Base-by-base conservation (phyloP, 331 rosid genomes). In the Pyrus hybrid region DNA sequence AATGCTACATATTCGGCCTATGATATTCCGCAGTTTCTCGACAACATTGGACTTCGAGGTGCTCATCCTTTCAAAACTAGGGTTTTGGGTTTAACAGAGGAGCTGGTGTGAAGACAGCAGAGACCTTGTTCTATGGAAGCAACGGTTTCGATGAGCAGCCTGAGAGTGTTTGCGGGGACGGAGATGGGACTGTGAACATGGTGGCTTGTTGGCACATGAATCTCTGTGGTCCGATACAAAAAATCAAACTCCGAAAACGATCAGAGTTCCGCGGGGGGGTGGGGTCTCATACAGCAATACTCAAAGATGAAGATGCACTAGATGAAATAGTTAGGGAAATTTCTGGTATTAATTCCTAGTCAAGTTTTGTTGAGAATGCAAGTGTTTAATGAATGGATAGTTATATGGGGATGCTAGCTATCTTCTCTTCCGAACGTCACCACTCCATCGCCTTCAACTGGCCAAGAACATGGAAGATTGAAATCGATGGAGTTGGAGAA, bases 101-200 rank as follows among this genome's bases (percentile, higher is more conserved):
- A 80, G 21, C 56, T 83, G 0, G 89, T 0, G 89, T 94, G 71
- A 80, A 22, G 68, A 91, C 97, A 21, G 78, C 85, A 10, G 92
- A 90, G 85, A 87, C 80, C 62, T 77, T 94, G 91, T 71, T 77
- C 13, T 91, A 91, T 35, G 73, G 79, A 61, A 57, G 53, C 4
- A 77, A 77, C n/a, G 88, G 90, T 68, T 94, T 91, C 32, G 97
- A 94, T 69, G 87, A 88, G 67, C 83, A 41, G 0, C 97, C 98
- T 0, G 85, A 91, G 73, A 63, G 87, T 47, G 69, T 43, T 1
- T 87, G 83, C 51, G 97, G 96, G 63, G 92, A 94, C 70, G 98
- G 98, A 49, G 98, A 91, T 74, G 97, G 97, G 72, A 91, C 96
- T 13, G 97, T 91, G 85, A 94, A 90, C 73, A 72, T 82, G 95